Evolutionary conservation across 2,329 filamentous ascomycete genomes (phyloP).

Genomic region (Aphanocladium album): DNA sequence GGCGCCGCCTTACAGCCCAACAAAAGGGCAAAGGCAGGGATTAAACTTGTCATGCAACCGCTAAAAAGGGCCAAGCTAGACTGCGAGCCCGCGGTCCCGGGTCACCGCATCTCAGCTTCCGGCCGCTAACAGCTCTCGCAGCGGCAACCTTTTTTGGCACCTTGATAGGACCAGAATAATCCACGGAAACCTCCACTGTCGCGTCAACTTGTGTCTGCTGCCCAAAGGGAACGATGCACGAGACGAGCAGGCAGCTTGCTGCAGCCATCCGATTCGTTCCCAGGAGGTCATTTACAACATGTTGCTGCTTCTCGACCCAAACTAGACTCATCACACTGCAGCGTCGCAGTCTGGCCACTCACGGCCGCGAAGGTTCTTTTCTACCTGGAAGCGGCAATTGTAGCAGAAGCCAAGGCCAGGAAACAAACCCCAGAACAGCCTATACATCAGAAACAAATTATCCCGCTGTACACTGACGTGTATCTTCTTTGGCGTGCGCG

Average conservation of each 20-base stretch:
- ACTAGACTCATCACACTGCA: background rate
- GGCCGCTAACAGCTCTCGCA: background rate
- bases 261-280: background rate
- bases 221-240: background rate
- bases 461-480: background rate
- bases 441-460: background rate
- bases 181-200: background rate
- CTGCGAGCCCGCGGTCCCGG: background rate
- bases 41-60: background rate
- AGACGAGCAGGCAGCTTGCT: background rate
- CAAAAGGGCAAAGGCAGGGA: background rate
- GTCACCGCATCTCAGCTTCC: slow-evolving; percentile 1
- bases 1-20: background rate
- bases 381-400: background rate
- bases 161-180: background rate
- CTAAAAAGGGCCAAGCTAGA: background rate
- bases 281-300: background rate
- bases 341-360: background rate
- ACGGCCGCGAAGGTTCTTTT: background rate
- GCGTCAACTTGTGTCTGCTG: background rate
- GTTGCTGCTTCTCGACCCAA: background rate
- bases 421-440: background rate
- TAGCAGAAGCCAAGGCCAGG: too few species aligned
- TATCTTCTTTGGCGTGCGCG: background rate
- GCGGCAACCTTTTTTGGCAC: background rate